Percentiles rank a stretch among this genome's conserved stretches.
These are phyloP conservation scores for Russula ochroleuca DNA, from an alignment of 768 basidiomycete species.

Conservation along the genomic window DNA sequence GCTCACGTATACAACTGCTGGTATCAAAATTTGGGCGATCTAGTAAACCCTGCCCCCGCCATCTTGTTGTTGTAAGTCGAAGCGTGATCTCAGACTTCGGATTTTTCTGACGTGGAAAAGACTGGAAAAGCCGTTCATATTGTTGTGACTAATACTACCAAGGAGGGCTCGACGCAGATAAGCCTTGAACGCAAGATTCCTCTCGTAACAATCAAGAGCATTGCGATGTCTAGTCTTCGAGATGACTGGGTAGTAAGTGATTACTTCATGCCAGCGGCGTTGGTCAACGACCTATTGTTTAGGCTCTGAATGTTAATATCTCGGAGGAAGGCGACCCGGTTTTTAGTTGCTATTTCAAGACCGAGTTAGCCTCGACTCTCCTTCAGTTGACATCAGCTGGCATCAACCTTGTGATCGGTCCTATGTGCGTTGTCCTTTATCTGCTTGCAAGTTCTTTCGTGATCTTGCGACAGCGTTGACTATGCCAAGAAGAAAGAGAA, in stretches of 20 bases:
- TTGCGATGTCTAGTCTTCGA: conserved; percentile 81
- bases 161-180: conserved; percentile 56
- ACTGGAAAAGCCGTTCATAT: conserved; percentile 85
- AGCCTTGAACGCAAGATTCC: conserved; percentile 84
- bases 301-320: conserved; percentile 74
- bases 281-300: neutral
- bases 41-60: conserved; percentile 88
- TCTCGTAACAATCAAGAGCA: conserved; percentile 78
- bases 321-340: conserved; percentile 95
- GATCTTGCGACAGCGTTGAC: conserved; percentile 54
- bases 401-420: conserved; percentile 66
- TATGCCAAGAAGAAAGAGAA: conserved; percentile 99
- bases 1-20: conserved; percentile 72
- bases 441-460: neutral
- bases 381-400: conserved; percentile 75
- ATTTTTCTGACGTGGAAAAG: conserved; percentile 38
- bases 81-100: neutral
- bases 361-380: conserved; percentile 81
- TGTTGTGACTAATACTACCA: conserved; percentile 49
- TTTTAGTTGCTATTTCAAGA: conserved; percentile 91
- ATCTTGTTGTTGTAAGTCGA: conserved; percentile 74
- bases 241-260: conserved; percentile 90
- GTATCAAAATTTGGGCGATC: conserved; percentile 84
- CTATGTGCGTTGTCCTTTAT: conserved; percentile 53
- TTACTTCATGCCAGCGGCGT: neutral